Conservation (phyloP, 441 rosid genomes). For the Manihot esculenta region DNA sequence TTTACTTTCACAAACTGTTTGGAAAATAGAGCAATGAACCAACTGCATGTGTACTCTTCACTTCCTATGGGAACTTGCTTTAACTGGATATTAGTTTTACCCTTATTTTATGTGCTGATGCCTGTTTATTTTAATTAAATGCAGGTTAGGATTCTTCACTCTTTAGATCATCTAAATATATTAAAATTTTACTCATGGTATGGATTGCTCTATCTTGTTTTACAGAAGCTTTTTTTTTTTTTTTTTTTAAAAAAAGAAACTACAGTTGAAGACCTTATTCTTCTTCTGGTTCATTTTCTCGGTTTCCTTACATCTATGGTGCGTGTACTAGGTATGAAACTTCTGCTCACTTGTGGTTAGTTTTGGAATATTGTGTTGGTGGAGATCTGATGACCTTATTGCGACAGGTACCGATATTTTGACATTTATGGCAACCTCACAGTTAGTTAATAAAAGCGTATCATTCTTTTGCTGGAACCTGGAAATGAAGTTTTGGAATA, state of each 20-base stretch:
- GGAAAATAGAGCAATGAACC: background rate
- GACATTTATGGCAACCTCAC: background rate
- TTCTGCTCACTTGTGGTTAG: conserved; percentile 95
- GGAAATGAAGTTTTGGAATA: too few species aligned
- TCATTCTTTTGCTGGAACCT: background rate
- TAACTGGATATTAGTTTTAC: background rate
- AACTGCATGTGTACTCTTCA: background rate
- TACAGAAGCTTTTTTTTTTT: background rate
- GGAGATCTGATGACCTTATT: conserved; percentile 86
- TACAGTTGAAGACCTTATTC: background rate
- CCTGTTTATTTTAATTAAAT: conserved; percentile 1
- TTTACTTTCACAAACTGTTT: background rate
- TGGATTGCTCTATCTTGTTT: conserved; percentile 9
- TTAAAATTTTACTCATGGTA: conserved; percentile 90
- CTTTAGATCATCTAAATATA: conserved; percentile 73
- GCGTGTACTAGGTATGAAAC: conserved; percentile 74
- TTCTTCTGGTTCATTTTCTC: conserved; percentile 1
- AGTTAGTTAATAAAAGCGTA: background rate
- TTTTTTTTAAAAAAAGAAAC: too few species aligned
- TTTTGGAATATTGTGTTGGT: conserved; percentile 93
- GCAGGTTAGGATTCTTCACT: conserved; percentile 93
- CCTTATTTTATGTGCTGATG: conserved; percentile 7
- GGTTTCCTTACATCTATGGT: conserved; percentile 13
- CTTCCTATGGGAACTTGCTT: background rate
- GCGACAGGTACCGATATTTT: conserved; percentile 61